Evolutionary conservation across 495 filamentous ascomycete species (phyloP), one percentile per base, ranked within the genome.

Genomic region (Podospora comata): DNA sequence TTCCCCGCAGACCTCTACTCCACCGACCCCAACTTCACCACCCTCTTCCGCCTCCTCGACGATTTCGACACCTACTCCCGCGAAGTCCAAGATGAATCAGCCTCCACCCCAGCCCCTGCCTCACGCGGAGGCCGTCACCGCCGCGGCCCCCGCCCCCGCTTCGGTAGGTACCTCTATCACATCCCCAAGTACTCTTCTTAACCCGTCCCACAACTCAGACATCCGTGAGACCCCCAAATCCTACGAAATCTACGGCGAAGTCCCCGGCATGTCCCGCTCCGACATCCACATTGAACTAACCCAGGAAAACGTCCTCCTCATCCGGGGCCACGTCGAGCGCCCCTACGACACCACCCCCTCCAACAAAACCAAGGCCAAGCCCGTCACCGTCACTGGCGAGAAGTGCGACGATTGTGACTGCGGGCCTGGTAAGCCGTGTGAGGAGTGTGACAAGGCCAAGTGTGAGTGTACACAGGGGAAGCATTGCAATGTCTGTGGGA

Each of bases 191-290:
- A 1, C 23, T 23, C 1, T 23, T 23, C 0, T 23, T 23, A 23
- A 23, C 30, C 7, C 1, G 3, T 32, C 39, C 39, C 39, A 9
- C 13, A 11, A 5, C 39, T 48, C 23, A 48, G 15, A 95, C 74
- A 86, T 94, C 58, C 84, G 85, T 66, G 91, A 94, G 77, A 71
- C 79, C 9, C 76, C 79, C 5, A 75, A 87, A 1, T 78, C 75
- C 65, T 96, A 93, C 75, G 83, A 92, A 71, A 87, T 96, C 13
- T 87, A 93, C 72, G 91, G 91, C 71, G 92, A 96, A 73, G 80
- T 95, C 1, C 91, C 92, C 0, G 92, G 92, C 44, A 82, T 91
- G 57, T 85, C 89, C 54, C 89, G 91, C 74, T 85, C 87, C 67
- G 82, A 92, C 73, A 79, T 95, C 72, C 81, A 86, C 48, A 90